A percentile compares a stretch with the other conserved stretches of the same genome.
phyloP scores from a whole-genome alignment of 768 basidiomycete genomes.

The Hortiboletus campestris region DNA sequence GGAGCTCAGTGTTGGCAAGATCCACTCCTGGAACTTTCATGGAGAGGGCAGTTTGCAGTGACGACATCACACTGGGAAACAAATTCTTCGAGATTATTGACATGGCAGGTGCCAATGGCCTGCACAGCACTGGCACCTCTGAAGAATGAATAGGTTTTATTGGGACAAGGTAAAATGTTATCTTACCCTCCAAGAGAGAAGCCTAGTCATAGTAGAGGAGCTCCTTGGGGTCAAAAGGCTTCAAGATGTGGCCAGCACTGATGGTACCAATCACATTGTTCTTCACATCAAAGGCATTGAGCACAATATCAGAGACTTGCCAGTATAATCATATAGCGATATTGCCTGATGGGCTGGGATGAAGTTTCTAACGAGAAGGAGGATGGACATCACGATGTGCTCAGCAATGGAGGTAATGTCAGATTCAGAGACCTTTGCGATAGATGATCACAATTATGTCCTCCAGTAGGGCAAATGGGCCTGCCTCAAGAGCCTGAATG shows the following conservation, averaged over 20 bases:
- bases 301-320: slow-evolving; percentile 78
- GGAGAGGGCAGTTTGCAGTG: slow-evolving; percentile 81
- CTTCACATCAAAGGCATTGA: slow-evolving; percentile 84
- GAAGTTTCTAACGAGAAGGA: slow-evolving; percentile 87
- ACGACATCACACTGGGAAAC: slow-evolving; percentile 69
- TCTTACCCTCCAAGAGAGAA: slow-evolving; percentile 61
- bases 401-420: slow-evolving; percentile 90
- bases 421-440: slow-evolving; percentile 66
- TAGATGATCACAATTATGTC: not conserved
- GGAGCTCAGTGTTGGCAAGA: slow-evolving; percentile 74
- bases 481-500: slow-evolving; percentile 59
- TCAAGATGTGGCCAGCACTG: slow-evolving; percentile 68
- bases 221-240: slow-evolving; percentile 84
- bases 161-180: slow-evolving; percentile 14
- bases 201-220: slow-evolving; percentile 68
- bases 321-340: slow-evolving; percentile 42
- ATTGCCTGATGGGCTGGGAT: slow-evolving; percentile 73
- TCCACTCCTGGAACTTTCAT: slow-evolving; percentile 79
- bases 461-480: not conserved
- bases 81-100: slow-evolving; percentile 69
- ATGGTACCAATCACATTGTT: slow-evolving; percentile 89
- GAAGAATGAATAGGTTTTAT: not conserved
- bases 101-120: slow-evolving; percentile 64
- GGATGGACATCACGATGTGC: slow-evolving; percentile 86
- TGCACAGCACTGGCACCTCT: slow-evolving; percentile 61